Evolutionary conservation across 192 early-diverging fungal species (phyloP).

Genomic region (Pilobolus umbonatus): DNA sequence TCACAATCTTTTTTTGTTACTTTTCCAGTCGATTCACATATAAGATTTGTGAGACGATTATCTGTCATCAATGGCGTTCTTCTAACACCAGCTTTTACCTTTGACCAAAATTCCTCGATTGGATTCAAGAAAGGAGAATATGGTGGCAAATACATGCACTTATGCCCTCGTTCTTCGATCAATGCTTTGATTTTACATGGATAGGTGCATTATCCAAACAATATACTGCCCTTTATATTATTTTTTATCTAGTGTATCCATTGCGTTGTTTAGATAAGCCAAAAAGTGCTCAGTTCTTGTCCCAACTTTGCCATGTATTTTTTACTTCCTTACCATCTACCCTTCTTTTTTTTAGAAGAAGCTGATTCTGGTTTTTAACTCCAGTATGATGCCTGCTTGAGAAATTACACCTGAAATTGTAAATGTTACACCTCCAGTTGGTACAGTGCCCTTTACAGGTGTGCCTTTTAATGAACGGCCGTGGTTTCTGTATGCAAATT

Average conservation of each 20-base stretch:
- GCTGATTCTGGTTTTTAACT: no score
- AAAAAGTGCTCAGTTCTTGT: slow-evolving; percentile 19
- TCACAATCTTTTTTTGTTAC: not conserved
- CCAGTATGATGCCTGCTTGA: no score
- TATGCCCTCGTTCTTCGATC: not conserved
- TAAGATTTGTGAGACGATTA: not conserved
- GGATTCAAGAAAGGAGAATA: slow-evolving; percentile 4
- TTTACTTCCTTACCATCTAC: slow-evolving; percentile 10
- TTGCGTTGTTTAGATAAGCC: not conserved
- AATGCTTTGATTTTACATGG: not conserved
- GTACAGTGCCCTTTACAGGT: slow-evolving; percentile 4
- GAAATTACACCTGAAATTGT: slow-evolving; percentile 10
- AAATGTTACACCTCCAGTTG: not conserved
- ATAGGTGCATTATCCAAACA: slow-evolving; percentile 16
- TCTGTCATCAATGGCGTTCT: not conserved
- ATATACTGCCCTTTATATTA: slow-evolving; percentile 3
- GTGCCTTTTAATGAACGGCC: slow-evolving; percentile 8
- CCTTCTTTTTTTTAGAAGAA: slow-evolving; percentile 21
- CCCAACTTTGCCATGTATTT: not conserved
- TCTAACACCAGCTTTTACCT: not conserved
- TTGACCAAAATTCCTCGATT: slow-evolving; percentile 4
- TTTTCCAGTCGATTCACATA: not conserved
- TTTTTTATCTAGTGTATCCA: not conserved
- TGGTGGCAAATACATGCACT: not conserved
- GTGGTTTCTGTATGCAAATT: slow-evolving; percentile 18